Percentiles rank a stretch among this genome's conserved stretches.
phyloP scores from a whole-genome alignment of 2,329 filamentous ascomycete species.

The Penicillium rolfsii region DNA sequence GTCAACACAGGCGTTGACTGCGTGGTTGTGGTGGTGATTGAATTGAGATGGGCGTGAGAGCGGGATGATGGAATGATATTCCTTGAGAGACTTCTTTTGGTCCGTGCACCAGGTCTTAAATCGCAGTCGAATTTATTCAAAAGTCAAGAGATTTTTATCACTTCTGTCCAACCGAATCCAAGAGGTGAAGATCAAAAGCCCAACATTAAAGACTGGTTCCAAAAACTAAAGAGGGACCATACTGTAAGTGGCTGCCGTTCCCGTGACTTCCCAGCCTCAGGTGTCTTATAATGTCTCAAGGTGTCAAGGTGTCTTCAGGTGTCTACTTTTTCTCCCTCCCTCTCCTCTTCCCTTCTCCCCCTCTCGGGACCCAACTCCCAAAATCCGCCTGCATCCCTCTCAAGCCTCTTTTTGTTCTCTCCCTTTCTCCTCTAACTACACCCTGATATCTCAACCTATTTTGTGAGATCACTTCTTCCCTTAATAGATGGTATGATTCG shows the following conservation, averaged over 20 bases:
- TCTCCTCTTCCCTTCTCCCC: neutral
- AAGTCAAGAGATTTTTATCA: neutral
- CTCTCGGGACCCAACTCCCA: neutral
- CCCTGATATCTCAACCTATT: neutral
- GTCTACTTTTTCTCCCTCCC: neutral
- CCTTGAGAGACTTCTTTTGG: neutral
- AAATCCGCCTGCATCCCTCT: constrained; percentile 12
- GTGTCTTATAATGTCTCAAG: neutral
- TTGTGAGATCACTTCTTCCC: neutral
- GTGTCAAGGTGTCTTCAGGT: constrained; percentile 8
- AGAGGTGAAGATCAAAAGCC: neutral
- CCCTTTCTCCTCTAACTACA: neutral
- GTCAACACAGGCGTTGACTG: neutral
- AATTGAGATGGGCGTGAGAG: neutral
- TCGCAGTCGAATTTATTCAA: neutral
- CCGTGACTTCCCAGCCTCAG: constrained; percentile 12
- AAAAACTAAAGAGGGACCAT: neutral
- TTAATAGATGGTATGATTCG: constrained; percentile 7
- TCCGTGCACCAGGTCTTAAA: neutral
- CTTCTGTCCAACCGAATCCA: neutral
- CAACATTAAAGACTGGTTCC: neutral
- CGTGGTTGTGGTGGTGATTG: neutral
- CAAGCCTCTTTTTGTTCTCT: neutral
- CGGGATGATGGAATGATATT: neutral
- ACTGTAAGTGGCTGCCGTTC: constrained; percentile 4